Evolutionary conservation across 305 asterid species (phyloP), one percentile per base, ranked within the genome.

Genomic region (Ruellia speciosa): DNA sequence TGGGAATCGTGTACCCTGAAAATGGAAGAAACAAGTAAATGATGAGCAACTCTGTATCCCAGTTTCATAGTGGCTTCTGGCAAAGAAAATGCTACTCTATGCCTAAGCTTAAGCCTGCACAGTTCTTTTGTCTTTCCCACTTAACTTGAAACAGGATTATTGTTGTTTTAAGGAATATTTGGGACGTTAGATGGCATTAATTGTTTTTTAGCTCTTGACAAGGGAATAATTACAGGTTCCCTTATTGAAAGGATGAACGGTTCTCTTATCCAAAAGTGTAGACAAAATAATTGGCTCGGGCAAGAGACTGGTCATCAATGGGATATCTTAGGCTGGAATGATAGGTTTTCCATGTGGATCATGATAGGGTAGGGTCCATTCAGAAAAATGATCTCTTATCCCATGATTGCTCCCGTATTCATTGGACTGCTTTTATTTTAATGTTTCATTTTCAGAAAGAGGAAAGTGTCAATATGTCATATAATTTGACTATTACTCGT

Each of bases 301-400:
- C 77, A 73, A 73, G 66, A 75, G 71, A 80, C 77, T 80, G 93
- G 88, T 61, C 81, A 81, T 66, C 68, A 77, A 73, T 74, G 74
- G 81, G 83, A 81, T 87, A 87, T 76, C 85, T 72, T 76, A 79
- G 79, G 92, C 80, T 83, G 88, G 86, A 84, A 80, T 72, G 81
- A 83, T 76, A 67, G 85, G 89, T 82, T 77, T 79, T 79, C 94
- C 99, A 92, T 84, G 97, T 86, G 96, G 89, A 72, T 79, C 66
- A 60, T 82, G 87, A 83, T 82, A 77, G 80, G 75, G 90, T 80
- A 83, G 96, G 97, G 92, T 72, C 96, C 90, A 79, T 79, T 8
- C 56, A 69, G 60, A n/a, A n/a, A 67, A 78, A 59, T 73, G 77
- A 82, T 76, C 80, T 70, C 74, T 68, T 70, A 18, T 58, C 64